Conservation (phyloP, 2,329 filamentous ascomycete genomes). For the Fusarium pilosicola region DNA sequence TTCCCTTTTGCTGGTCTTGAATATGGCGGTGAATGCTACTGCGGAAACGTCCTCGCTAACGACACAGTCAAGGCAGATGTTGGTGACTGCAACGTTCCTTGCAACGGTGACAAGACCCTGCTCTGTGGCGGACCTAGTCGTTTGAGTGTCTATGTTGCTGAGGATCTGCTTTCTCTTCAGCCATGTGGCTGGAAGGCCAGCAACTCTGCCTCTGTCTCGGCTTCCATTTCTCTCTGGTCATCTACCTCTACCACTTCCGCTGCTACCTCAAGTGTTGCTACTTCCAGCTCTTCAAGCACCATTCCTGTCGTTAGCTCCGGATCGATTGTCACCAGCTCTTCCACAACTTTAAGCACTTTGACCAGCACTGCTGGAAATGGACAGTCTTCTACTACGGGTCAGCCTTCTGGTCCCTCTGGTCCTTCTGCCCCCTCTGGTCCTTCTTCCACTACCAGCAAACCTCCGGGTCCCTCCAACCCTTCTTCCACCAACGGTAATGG, state of each 20-base stretch:
- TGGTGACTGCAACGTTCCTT: constrained; percentile 60
- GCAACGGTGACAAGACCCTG: constrained; percentile 57
- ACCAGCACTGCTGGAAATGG: constrained; percentile 47
- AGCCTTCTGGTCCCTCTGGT: background rate
- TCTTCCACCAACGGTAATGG: constrained; percentile 32
- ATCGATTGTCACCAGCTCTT: constrained; percentile 37
- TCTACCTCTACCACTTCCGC: constrained; percentile 18
- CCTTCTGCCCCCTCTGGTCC: background rate
- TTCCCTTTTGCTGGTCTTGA: constrained; percentile 62
- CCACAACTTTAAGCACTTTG: constrained; percentile 48
- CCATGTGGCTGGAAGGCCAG: constrained; percentile 55
- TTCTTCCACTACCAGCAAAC: constrained; percentile 4
- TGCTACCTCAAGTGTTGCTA: background rate
- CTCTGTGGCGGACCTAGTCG: constrained; percentile 57
- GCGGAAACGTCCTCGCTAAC: constrained; percentile 64
- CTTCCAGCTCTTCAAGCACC: background rate
- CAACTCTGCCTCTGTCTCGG: constrained; percentile 8
- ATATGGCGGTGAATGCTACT: constrained; percentile 60
- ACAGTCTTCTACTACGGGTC: constrained; percentile 20
- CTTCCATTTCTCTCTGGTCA: constrained; percentile 5
- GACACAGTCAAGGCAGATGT: constrained; percentile 50
- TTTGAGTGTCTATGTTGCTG: constrained; percentile 59
- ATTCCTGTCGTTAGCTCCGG: constrained; percentile 10
- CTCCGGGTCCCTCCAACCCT: constrained; percentile 2
- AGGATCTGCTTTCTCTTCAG: constrained; percentile 60